Conservation (phyloP, 139 green algal genomes). For the Coelastrella sp. region DNA sequence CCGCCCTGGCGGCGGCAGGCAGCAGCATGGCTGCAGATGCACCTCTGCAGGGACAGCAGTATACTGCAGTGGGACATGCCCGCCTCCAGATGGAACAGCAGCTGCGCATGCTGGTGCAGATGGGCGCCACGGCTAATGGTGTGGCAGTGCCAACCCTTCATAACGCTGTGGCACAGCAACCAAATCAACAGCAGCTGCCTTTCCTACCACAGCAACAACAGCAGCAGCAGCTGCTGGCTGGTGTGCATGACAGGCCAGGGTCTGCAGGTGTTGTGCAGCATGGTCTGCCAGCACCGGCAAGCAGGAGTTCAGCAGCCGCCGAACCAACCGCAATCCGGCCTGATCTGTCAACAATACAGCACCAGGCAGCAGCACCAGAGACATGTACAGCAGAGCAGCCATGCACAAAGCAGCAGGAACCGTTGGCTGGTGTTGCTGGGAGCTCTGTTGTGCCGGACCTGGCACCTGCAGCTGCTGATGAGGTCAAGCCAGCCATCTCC, state of each 20-base stretch:
- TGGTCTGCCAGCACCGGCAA: not conserved
- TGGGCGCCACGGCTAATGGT: not conserved
- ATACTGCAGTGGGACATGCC: not conserved
- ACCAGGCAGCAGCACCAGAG: no score
- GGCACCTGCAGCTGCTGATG: not conserved
- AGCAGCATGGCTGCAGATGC: not conserved
- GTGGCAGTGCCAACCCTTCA: not conserved
- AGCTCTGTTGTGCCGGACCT: not conserved
- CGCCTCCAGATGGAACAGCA: not conserved
- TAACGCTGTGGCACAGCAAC: conserved; percentile 4
- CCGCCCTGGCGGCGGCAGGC: not conserved
- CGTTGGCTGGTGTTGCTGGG: no score
- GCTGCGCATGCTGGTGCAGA: not conserved
- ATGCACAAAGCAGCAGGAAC: not conserved
- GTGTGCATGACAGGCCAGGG: not conserved
- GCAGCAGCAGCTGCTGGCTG: not conserved
- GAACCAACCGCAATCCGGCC: no score
- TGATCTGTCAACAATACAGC: no score
- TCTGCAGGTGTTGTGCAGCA: not conserved
- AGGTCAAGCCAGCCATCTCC: no score
- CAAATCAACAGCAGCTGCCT: conserved; percentile 5
- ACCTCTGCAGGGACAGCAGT: not conserved
- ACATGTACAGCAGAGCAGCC: not conserved
- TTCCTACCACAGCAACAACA: not conserved
- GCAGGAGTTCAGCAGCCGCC: no score